phyloP scores from a whole-genome alignment of 2,329 filamentous ascomycete species.

The Clarireedia paspali region DNA sequence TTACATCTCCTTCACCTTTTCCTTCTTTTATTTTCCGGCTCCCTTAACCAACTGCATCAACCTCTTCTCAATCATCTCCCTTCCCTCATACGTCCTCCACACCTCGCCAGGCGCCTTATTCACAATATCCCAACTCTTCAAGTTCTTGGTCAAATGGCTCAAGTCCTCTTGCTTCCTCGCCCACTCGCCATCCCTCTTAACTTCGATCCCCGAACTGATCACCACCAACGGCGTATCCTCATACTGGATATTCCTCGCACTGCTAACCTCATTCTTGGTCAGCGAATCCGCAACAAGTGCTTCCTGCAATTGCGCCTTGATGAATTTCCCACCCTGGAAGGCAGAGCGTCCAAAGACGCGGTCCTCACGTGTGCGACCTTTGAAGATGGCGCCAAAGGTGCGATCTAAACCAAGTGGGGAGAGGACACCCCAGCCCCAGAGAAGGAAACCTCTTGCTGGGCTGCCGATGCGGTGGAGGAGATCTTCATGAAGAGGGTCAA shows the following conservation, averaged over 20 bases:
- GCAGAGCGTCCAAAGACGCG: conserved; percentile 75
- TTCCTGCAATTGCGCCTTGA: conserved; percentile 90
- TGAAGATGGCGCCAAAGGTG: conserved; percentile 72
- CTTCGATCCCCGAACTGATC: conserved; percentile 70
- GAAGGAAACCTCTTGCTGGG: conserved; percentile 66
- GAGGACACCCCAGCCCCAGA: conserved; percentile 81
- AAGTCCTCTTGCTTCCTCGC: conserved; percentile 78
- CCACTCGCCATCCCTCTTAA: conserved; percentile 64
- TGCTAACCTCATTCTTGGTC: conserved; percentile 73
- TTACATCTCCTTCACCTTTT: background rate
- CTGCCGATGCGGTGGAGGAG: conserved; percentile 61
- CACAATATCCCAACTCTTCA: conserved; percentile 81
- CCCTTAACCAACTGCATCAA: conserved; percentile 56
- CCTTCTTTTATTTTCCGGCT: background rate
- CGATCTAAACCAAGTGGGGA: conserved; percentile 82
- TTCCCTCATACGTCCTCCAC: conserved; percentile 69
- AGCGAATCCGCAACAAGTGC: conserved; percentile 80
- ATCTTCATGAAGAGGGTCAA: conserved; percentile 87
- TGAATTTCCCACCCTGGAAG: conserved; percentile 72
- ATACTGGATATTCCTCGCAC: conserved; percentile 71
- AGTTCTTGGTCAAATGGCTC: conserved; percentile 68
- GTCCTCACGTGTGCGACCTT: conserved; percentile 71
- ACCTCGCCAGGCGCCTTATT: conserved; percentile 78
- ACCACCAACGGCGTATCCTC: conserved; percentile 69
- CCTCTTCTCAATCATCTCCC: conserved; percentile 69